Evolutionary conservation across 2,329 filamentous ascomycete species (phyloP).

Genomic region (Cercospora sp.): DNA sequence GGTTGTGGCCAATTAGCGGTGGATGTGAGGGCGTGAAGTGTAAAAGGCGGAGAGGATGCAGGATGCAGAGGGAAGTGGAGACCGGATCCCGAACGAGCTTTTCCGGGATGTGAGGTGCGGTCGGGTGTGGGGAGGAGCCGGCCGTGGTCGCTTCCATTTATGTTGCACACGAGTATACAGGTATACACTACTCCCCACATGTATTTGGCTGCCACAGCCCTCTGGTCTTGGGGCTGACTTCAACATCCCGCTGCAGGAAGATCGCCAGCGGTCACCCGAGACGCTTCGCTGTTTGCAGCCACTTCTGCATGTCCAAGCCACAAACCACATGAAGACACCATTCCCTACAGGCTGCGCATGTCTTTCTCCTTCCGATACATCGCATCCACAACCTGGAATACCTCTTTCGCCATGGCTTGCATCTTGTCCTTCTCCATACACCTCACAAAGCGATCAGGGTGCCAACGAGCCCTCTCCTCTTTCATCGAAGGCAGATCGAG

Average conservation of each 20-base stretch:
- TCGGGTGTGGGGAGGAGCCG: neutral
- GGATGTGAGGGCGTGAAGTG: neutral
- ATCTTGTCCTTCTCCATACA: slow-evolving; percentile 8
- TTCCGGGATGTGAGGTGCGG: neutral
- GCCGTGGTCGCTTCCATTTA: neutral
- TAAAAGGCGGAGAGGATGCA: neutral
- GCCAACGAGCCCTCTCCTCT: slow-evolving; percentile 16
- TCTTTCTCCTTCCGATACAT: slow-evolving; percentile 11
- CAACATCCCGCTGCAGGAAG: neutral
- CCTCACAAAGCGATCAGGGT: slow-evolving; percentile 14
- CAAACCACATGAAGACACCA: neutral
- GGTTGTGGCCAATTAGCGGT: neutral
- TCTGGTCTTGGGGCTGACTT: neutral
- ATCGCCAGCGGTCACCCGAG: neutral
- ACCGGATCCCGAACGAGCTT: neutral
- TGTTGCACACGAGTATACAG: neutral
- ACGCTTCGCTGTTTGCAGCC: neutral
- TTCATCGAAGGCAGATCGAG: neutral
- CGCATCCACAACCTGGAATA: slow-evolving; percentile 22
- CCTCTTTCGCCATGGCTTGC: slow-evolving; percentile 20
- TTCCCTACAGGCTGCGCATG: neutral
- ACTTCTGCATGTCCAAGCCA: neutral
- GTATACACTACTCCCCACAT: neutral
- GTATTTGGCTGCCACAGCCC: neutral
- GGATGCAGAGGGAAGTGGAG: neutral